Evolutionary conservation across 768 basidiomycete species (phyloP).

Genomic region (Mycena olivaceomarginata): DNA sequence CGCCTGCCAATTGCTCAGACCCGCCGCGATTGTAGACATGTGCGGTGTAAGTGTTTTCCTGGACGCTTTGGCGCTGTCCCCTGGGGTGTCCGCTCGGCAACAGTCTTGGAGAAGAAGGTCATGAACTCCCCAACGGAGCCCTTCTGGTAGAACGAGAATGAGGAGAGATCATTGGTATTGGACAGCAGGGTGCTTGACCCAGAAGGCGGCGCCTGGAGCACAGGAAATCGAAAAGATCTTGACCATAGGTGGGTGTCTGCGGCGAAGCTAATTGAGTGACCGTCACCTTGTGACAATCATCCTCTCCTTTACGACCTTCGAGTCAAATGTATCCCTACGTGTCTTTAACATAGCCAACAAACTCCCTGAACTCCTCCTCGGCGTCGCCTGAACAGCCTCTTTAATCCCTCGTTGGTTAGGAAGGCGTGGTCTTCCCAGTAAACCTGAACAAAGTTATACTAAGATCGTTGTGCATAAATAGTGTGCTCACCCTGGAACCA

Average conservation of each 20-base stretch:
- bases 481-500: constrained; percentile 65
- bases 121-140: constrained; percentile 94
- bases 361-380: constrained; percentile 23
- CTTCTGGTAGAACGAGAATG: constrained; percentile 95
- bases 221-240: constrained; percentile 92
- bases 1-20: constrained; percentile 90
- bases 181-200: constrained; percentile 79
- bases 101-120: constrained; percentile 95
- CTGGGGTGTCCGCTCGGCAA: constrained; percentile 89
- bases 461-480: too few species aligned
- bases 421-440: constrained; percentile 70
- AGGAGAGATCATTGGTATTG: constrained; percentile 87
- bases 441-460: constrained; percentile 41
- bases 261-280: background rate
- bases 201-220: constrained; percentile 81
- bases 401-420: constrained; percentile 57
- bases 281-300: background rate
- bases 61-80: constrained; percentile 95
- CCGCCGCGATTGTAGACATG: constrained; percentile 96
- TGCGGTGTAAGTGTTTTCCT: constrained; percentile 95
- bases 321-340: background rate
- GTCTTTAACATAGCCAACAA: constrained; percentile 9
- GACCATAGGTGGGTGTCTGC: constrained; percentile 72
- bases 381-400: constrained; percentile 56
- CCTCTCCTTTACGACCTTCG: background rate